A percentile compares a stretch with the other conserved stretches of the same genome.
Evolutionary conservation across 2,329 filamentous ascomycete species (phyloP).

Genomic region (Sclerotiophoma versabilis): DNA sequence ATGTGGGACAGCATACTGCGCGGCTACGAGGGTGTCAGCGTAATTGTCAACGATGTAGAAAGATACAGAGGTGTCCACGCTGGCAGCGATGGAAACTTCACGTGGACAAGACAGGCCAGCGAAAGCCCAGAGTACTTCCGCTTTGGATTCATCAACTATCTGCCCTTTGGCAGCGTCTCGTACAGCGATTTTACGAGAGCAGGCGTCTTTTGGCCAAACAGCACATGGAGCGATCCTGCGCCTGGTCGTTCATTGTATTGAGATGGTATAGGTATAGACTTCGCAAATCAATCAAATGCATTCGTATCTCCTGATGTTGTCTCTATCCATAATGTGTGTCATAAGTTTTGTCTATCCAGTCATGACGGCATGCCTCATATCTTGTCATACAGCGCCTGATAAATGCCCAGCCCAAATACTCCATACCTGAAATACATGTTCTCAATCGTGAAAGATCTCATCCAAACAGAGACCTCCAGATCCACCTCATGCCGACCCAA

Average conservation of each 20-base stretch:
- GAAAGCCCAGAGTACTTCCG: constrained; percentile 43
- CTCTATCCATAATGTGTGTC: background rate
- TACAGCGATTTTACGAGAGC: constrained; percentile 47
- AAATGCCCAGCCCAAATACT: background rate
- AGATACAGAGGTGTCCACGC: constrained; percentile 67
- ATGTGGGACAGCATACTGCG: constrained; percentile 52
- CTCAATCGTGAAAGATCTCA: background rate
- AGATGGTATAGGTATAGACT: background rate
- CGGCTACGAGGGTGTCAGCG: constrained; percentile 76
- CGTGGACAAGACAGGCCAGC: constrained; percentile 62
- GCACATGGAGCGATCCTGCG: constrained; percentile 34
- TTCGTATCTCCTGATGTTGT: background rate
- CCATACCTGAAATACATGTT: background rate
- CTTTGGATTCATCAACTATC: constrained; percentile 44
- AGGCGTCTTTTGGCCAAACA: constrained; percentile 42
- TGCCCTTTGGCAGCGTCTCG: constrained; percentile 36
- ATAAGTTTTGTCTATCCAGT: constrained; percentile 4
- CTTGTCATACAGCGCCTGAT: constrained; percentile 1
- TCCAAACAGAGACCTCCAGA: constrained; percentile 14
- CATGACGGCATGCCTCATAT: constrained; percentile 1
- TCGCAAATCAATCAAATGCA: background rate
- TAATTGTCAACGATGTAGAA: constrained; percentile 87
- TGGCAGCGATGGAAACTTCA: constrained; percentile 63
- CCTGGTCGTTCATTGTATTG: constrained; percentile 14
- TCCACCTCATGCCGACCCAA: constrained; percentile 34